Evolutionary conservation across 345 rosid genomes (phyloP), one percentile per base, ranked within the genome.

Genomic region (Arabis hirsuta): DNA sequence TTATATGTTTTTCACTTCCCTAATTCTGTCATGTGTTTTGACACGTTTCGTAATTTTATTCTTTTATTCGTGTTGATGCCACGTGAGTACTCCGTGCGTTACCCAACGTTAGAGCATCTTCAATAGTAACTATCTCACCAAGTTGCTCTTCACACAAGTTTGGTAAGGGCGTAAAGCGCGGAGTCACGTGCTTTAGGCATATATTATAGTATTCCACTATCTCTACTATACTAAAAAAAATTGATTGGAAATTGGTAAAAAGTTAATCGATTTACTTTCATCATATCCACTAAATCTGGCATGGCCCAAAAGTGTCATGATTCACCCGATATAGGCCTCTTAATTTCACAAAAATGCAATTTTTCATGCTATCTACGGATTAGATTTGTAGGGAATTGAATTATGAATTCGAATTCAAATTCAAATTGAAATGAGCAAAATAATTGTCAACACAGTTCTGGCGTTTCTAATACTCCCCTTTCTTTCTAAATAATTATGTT

Each of bases 1-100:
- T 78, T 42, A 70, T 53, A 73, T 79, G 82, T 71, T 63, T 64
- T 32, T 22, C 32, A 56, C 4, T 31, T 51, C 38, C 62, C 51
- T 3, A 3, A 55, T 13, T 24, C 41, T 47, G 27, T 66, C 72
- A 65, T 66, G 67, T 27, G 54, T 73, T 73, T 73, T 63, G 3
- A 48, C 70, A 45, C 63, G 48, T 72, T 72, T 42, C 32, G 53
- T 67, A 42, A 20, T 29, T 55, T 55, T 64, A 52, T 63, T 74
- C 43, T 12, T 36, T 8, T 26, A 42, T 32, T 36, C 42, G 29
- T 50, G 61, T 50, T 59, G 12, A n/a, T 59, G 68, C 34, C 78
- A 67, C 73, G 73, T 66, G 73, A 22, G 24, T 22, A 61, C 41
- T 53, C 55, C 39, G 3, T 65, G 58, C 26, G 39, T 52, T 38